A percentile compares a stretch with the other conserved stretches of the same genome.
phyloP scores from a whole-genome alignment of 169 alveolate species.

The Eimeria brunetti region DNA sequence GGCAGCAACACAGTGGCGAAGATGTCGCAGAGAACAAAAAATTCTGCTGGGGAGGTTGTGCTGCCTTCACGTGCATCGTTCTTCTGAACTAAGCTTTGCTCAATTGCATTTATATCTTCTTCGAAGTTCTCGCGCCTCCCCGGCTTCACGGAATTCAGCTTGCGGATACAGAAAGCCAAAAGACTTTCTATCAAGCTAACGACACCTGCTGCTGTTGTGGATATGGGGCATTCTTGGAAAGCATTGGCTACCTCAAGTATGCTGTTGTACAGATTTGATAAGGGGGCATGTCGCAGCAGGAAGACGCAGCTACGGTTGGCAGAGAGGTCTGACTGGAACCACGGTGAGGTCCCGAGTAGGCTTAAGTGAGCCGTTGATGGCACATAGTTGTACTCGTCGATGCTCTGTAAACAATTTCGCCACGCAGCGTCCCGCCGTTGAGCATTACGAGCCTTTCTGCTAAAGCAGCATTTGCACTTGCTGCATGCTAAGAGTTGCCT shows the following conservation, averaged over 20 bases:
- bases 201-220: conserved; percentile 27
- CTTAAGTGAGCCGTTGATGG: conserved; percentile 9
- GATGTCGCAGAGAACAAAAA: conserved; percentile 60
- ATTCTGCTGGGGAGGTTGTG: conserved; percentile 3
- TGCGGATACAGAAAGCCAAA: conserved; percentile 28
- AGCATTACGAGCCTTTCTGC: neutral
- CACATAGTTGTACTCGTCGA: conserved; percentile 45
- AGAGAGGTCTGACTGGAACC: conserved; percentile 42
- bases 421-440: neutral
- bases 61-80: neutral
- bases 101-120: conserved; percentile 19
- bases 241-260: conserved; percentile 10
- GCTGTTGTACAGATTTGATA: conserved; percentile 57
- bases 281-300: conserved; percentile 63
- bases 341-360: conserved; percentile 26
- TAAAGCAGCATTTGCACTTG: neutral
- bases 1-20: conserved; percentile 38
- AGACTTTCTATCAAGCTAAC: conserved; percentile 8
- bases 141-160: conserved; percentile 28
- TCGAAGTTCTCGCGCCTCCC: conserved; percentile 30
- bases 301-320: conserved; percentile 23
- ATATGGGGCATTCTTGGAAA: conserved; percentile 43
- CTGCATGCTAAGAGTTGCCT: neutral
- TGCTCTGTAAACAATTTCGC: conserved; percentile 26
- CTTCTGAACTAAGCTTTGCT: neutral